Evolutionary conservation across 139 green algal genomes (phyloP), one percentile per base, ranked within the genome.

Genomic region (Dunaliella primolecta): DNA sequence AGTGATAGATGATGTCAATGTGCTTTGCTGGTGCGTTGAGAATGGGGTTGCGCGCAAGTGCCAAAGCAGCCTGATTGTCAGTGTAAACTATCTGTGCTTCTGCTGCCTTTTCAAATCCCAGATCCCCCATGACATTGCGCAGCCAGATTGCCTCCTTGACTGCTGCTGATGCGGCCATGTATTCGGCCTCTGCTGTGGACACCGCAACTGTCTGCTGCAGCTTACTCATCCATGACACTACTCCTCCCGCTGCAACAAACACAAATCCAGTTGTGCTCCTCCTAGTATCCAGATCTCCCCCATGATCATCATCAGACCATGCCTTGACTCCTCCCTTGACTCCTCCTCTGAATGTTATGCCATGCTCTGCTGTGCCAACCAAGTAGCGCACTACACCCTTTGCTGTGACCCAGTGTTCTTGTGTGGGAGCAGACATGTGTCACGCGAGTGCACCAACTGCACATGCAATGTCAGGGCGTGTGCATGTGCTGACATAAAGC

Each of bases 151-250:
- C 90, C 79, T 90, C 84, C 83, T 90, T 92, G 64, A 82, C 79
- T 31, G 88, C 87, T 15, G 29, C 11, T 74, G 86, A 82, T 23
- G 88, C 88, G 31, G 82, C 83, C 77, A 91, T 89, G 83, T 90
- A 90, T 71, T 90, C 88, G 20, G 90, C 87, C 76, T 90, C 87
- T 36, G 78, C 79, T 32, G 88, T 92, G 33, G 87, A 92, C 0
- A 81, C 36, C 35, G 90, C 90, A 70, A 93, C 90, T 27, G 88
- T 93, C n/a, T 35, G 57, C 37, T 92, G 90, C 78, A 89, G 81
- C 29, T 82, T 87, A 56, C 57, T 87, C 25, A 23, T 36, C 90
- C 90, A 93, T n/a, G 32, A 86, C n/a, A 92, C 75, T 34, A 78
- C 81, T 33, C 83, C 86, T 11, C 86, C 85, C 35, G 75, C 33